Percentiles rank a stretch among this genome's conserved stretches.
These are phyloP conservation scores for Fusarium verticillioides DNA, from an alignment of 2,329 filamentous ascomycete genomes.

Conservation along the genomic window DNA sequence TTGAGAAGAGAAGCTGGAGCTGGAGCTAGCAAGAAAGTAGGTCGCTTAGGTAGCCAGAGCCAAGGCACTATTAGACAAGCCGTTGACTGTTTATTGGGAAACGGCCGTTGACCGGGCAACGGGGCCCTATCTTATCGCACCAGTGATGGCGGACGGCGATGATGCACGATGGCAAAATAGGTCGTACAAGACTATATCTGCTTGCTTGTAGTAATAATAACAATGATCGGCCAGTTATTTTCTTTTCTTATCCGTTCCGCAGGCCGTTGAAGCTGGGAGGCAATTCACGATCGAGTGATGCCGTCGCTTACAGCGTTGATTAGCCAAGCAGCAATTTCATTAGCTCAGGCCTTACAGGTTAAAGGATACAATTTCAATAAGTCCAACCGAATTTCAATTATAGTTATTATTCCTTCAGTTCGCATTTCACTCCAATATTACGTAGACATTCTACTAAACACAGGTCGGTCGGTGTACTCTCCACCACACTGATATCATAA, in stretches of 20 bases:
- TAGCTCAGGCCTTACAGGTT: neutral
- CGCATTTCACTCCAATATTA: neutral
- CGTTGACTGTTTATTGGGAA: constrained; percentile 46
- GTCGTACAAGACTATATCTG: neutral
- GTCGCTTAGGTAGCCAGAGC: constrained; percentile 25
- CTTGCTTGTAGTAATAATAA: neutral
- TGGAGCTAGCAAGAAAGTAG: constrained; percentile 30
- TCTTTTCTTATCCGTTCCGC: neutral
- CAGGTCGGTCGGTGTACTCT: neutral
- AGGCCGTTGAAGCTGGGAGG: neutral
- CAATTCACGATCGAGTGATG: neutral
- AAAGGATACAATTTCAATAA: neutral
- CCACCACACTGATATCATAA: neutral
- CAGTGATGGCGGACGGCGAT: constrained; percentile 16
- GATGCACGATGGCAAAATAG: constrained; percentile 19
- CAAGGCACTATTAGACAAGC: constrained; percentile 32
- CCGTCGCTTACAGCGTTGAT: neutral
- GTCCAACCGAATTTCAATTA: neutral
- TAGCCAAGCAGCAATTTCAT: neutral
- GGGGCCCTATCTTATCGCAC: constrained; percentile 37
- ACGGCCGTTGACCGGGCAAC: constrained; percentile 42
- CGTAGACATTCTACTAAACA: neutral
- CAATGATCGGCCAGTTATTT: neutral
- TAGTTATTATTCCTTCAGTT: neutral
- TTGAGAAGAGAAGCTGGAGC: constrained; percentile 30